These are phyloP conservation scores for Excoecaria agallocha DNA, from an alignment of 345 rosid genomes.

Conservation along the genomic window DNA sequence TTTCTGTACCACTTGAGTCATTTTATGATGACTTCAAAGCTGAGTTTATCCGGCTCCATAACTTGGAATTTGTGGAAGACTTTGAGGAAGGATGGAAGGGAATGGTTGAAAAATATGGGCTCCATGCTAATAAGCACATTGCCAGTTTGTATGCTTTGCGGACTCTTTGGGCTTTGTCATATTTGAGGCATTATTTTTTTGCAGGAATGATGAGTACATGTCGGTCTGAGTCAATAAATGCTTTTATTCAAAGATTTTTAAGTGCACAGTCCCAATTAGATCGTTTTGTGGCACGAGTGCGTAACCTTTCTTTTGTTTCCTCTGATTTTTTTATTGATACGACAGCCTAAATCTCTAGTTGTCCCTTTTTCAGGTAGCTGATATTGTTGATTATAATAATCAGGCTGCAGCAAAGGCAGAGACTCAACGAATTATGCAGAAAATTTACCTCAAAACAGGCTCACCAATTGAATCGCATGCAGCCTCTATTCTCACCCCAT, in stretches of 20 bases:
- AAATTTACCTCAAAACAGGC: conserved; percentile 49
- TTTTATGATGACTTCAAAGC: conserved; percentile 38
- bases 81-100: conserved; percentile 45
- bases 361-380: conserved; percentile 40
- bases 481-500: conserved; percentile 52
- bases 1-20: conserved; percentile 35
- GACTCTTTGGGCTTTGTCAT: conserved; percentile 35
- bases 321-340: not conserved
- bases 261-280: conserved; percentile 35
- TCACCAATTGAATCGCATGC: conserved; percentile 68
- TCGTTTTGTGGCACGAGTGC: conserved; percentile 44
- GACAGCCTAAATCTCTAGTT: not conserved
- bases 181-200: conserved; percentile 34
- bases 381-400: conserved; percentile 36
- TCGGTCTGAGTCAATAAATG: conserved; percentile 34
- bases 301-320: conserved; percentile 3
- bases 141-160: conserved; percentile 35
- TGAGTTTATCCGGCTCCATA: conserved; percentile 40
- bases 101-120: conserved; percentile 44
- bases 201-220: conserved; percentile 34
- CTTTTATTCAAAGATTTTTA: conserved; percentile 32
- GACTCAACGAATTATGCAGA: conserved; percentile 34
- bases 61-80: conserved; percentile 37
- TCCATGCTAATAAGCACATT: conserved; percentile 42
- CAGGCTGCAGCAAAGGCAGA: conserved; percentile 38